phyloP scores from a whole-genome alignment of 495 filamentous ascomycete species.

The Ascodesmis nigricans region DNA sequence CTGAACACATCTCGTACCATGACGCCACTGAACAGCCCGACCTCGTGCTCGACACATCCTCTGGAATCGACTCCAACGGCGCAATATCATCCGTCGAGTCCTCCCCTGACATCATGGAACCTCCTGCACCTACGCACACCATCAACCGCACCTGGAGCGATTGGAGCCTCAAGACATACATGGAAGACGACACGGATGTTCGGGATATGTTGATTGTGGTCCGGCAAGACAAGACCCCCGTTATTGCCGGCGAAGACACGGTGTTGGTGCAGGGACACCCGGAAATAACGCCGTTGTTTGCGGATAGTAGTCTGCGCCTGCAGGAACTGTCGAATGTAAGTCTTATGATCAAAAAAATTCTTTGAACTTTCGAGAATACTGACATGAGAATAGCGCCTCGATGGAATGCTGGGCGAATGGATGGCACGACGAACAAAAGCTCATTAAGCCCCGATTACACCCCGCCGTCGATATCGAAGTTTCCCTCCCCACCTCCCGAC shows the following conservation, averaged over 20 bases:
- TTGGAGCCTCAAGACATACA: constrained; percentile 58
- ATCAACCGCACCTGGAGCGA: constrained; percentile 51
- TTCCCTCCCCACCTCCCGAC: not conserved
- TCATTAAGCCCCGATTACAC: constrained; percentile 9
- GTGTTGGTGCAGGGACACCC: constrained; percentile 80
- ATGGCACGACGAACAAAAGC: constrained; percentile 38
- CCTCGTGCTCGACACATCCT: constrained; percentile 42
- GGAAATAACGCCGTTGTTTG: constrained; percentile 56
- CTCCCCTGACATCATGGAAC: constrained; percentile 42
- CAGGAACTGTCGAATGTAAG: constrained; percentile 56
- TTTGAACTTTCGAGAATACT: constrained; percentile 9
- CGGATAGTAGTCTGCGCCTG: constrained; percentile 58
- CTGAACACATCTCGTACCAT: constrained; percentile 45
- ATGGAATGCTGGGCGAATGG: constrained; percentile 70
- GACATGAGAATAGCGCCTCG: constrained; percentile 34
- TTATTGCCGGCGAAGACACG: constrained; percentile 41
- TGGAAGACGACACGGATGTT: constrained; percentile 81
- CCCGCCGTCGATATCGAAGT: not conserved
- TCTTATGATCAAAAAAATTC: constrained; percentile 11
- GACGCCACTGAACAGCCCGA: constrained; percentile 32
- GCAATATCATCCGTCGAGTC: constrained; percentile 35
- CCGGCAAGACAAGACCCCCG: constrained; percentile 50
- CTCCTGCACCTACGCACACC: constrained; percentile 7
- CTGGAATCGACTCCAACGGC: constrained; percentile 39
- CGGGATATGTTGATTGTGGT: constrained; percentile 77